Evolutionary conservation across 2,329 filamentous ascomycete genomes (phyloP), one percentile per base, ranked within the genome.

Genomic region (Zymoseptoria crescenta): DNA sequence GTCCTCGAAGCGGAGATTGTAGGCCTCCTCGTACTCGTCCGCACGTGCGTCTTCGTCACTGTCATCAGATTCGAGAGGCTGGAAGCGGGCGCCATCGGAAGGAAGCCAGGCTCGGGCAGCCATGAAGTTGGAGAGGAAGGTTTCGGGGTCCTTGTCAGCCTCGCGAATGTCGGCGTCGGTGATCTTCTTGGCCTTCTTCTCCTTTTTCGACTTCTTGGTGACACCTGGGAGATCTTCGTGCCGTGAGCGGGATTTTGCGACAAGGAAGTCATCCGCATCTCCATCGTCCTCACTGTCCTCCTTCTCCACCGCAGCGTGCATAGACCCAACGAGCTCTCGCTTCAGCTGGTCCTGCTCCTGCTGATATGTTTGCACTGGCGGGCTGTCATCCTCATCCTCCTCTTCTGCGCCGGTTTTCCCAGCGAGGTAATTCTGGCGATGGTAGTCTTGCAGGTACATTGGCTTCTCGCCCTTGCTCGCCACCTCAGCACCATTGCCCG

Each of bases 1-100:
- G 68, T 97, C 89, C 73, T 99, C 94, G 70, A 99, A 99, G 35
- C 94, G 88, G 75, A 96, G 77, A 76, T 99, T 99, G 77, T 96
- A 99, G 4, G 92, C 92, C 64, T 89, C 83, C 76, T 99, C 94
- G 69, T 93, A 96, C 61, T 87, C 85, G 51, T 97, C 93, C 27
- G 92, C 92, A 52, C 84, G 81, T 28, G 83, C 81, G 29, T 89
- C 84, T 50, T 89, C 83, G 6, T 85, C 83, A n/a, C 85, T 90
- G 55, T 96, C 91, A 66, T 99, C 94, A 0, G 91, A 96, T 70
- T 96, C 91, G 59, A 99, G 88, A 0, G 92, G 89, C 67, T 92
- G 81, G 75, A 89, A 91, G 49, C 82, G 82, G 21, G 83, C 80
- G 49, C 79, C 80, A 56, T 83, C 84, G 8, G 83, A 82, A 0